Base-by-base conservation (phyloP, 768 basidiomycete species). In the Pleurotus giganteus region DNA sequence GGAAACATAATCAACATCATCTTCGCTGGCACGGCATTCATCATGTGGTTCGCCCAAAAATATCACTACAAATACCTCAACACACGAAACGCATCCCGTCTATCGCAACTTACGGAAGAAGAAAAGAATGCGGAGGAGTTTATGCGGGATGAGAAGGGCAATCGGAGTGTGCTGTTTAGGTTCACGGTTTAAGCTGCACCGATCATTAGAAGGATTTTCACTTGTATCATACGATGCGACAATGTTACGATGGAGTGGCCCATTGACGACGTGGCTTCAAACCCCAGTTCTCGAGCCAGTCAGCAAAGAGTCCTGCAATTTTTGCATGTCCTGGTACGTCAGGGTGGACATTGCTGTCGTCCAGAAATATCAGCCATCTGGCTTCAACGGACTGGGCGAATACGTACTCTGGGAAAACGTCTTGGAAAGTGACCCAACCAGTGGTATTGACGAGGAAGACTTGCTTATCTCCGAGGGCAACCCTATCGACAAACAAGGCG, bases 381-480 rank as follows among this genome's bases (percentile, higher is more conserved):
- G 4, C n/a, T 43, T 12, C 27, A 13, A 31, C 21, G n/a, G 19
- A 39, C 29, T 9, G 9, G 28, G 39, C 47, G 53, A 6, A 17
- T 15, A 57, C 69, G 54, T 55, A 74, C 74, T 70, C 73, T 8
- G 77, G 72, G 61, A 77, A 80, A 11, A 83, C 78, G 57, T 84
- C 81, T 0, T 61, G 74, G 55, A 60, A 81, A 1, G 71, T 70
- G 17, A 82, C 74, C 81, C 81, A 85, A 3, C 80, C 81, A 0
- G 78, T 81, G 6, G 82, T 80, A 59, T 84, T 71, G 21, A 84
- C 81, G 0, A 83, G 66, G 65, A 76, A 81, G 17, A 79, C 69
- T 56, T 77, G 71, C 53, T 69, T 63, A 63, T 83, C 81, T 12
- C 80, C 81, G 1, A 63, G 24, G 2, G 67, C 68, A 49, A 71